Evolutionary conservation across 2,329 filamentous ascomycete species (phyloP).

Genomic region (Didymosphaeria variabile): DNA sequence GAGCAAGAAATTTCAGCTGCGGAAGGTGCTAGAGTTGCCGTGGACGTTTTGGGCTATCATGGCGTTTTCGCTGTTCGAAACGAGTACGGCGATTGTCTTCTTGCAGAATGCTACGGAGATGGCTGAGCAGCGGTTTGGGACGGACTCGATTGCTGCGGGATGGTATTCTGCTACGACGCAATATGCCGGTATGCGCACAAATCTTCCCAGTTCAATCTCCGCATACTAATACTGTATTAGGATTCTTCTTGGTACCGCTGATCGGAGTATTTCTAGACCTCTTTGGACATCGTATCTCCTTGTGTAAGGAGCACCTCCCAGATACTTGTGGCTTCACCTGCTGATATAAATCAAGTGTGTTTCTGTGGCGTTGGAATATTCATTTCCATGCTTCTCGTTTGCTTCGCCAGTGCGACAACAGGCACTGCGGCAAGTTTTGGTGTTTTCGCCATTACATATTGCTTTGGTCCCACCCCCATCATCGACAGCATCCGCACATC

Average conservation of each 20-base stretch:
- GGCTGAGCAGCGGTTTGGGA: constrained; percentile 66
- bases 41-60: constrained; percentile 69
- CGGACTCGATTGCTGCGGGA: constrained; percentile 64
- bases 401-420: constrained; percentile 58
- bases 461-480: constrained; percentile 66
- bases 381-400: constrained; percentile 63
- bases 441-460: constrained; percentile 65
- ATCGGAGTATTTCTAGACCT: constrained; percentile 67
- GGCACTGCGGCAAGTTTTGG: constrained; percentile 69
- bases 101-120: constrained; percentile 68
- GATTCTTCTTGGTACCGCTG: constrained; percentile 66
- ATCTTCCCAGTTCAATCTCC: neutral
- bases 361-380: constrained; percentile 62
- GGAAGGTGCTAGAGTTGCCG: constrained; percentile 65
- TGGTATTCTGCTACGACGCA: constrained; percentile 68
- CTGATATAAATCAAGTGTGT: constrained; percentile 32
- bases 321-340: neutral
- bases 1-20: constrained; percentile 65
- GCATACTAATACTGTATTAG: constrained; percentile 4
- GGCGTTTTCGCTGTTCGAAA: constrained; percentile 67
- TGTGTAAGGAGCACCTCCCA: constrained; percentile 43
- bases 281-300: constrained; percentile 61
- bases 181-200: constrained; percentile 53
- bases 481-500: constrained; percentile 69
- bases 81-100: constrained; percentile 64